A percentile compares a stretch with the other conserved stretches of the same genome.
phyloP scores from a whole-genome alignment of 2,329 filamentous ascomycete species.

The Fusarium chlamydosporum region DNA sequence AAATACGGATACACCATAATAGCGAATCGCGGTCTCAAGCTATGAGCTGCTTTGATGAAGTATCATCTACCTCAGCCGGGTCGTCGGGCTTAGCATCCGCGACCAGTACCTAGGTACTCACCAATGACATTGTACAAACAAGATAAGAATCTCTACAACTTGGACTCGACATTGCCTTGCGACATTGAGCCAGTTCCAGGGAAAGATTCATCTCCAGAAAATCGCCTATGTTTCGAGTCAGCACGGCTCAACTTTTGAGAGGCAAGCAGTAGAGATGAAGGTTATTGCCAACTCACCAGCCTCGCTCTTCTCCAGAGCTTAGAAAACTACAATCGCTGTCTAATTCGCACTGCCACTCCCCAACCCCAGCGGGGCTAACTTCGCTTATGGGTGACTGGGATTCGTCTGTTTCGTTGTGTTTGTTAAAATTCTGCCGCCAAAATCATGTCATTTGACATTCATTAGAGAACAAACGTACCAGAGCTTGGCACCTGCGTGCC shows the following conservation, averaged over 20 bases:
- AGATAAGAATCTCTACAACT: conserved; percentile 49
- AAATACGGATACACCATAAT: neutral
- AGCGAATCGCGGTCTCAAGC: neutral
- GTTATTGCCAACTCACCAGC: conserved; percentile 74
- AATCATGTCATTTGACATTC: conserved; percentile 16
- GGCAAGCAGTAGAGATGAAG: conserved; percentile 25
- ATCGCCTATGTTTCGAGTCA: conserved; percentile 55
- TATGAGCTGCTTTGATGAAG: neutral
- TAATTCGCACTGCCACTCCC: conserved; percentile 82
- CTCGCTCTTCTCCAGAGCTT: conserved; percentile 83
- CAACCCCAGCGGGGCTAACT: conserved; percentile 56
- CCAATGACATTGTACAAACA: conserved; percentile 14
- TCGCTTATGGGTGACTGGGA: conserved; percentile 26
- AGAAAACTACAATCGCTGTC: conserved; percentile 92
- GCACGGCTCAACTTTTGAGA: conserved; percentile 5
- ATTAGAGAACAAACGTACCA: conserved; percentile 37
- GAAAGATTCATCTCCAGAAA: conserved; percentile 71
- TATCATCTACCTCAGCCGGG: conserved; percentile 7
- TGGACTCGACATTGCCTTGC: conserved; percentile 50
- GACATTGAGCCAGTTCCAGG: conserved; percentile 57
- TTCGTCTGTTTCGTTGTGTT: conserved; percentile 32
- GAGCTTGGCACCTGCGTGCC: conserved; percentile 15
- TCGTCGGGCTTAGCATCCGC: conserved; percentile 3
- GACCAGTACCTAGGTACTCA: conserved; percentile 13
- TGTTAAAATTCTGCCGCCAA: conserved; percentile 26